Conservation (phyloP, 1,139 yeast genomes). For the Yamadazyma mexicana region DNA sequence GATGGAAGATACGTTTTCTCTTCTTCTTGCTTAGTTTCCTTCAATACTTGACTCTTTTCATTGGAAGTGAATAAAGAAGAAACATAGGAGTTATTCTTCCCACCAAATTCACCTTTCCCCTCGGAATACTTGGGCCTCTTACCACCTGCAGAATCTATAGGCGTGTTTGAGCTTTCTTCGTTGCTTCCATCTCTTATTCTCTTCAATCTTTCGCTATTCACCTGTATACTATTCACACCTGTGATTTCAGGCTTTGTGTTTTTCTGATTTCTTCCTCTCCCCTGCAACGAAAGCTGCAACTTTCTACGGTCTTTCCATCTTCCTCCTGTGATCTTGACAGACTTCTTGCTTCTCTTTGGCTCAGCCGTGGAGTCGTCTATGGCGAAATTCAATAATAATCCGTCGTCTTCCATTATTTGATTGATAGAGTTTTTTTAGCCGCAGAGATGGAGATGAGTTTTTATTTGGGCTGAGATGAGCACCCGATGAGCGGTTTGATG, state of each 20-base stretch:
- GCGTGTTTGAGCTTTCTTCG: neutral
- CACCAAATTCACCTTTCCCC: constrained; percentile 49
- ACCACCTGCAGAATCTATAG: neutral
- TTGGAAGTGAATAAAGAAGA: constrained; percentile 87
- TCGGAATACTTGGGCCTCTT: constrained; percentile 30
- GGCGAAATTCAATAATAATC: constrained; percentile 64
- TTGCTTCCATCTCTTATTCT: constrained; percentile 8
- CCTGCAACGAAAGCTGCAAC: constrained; percentile 48
- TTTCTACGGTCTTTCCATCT: constrained; percentile 79
- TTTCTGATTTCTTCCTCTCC: constrained; percentile 40
- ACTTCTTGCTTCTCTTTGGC: constrained; percentile 11
- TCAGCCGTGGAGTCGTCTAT: constrained; percentile 27
- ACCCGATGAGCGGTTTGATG: neutral
- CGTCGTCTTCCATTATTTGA: constrained; percentile 49
- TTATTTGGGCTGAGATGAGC: neutral
- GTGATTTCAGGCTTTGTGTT: constrained; percentile 26
- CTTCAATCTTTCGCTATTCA: constrained; percentile 23
- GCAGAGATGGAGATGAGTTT: constrained; percentile 12
- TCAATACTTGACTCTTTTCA: constrained; percentile 29
- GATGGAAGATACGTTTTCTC: constrained; percentile 51
- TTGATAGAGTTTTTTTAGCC: constrained; percentile 7
- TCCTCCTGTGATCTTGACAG: constrained; percentile 60
- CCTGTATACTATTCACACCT: constrained; percentile 39
- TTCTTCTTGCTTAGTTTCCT: constrained; percentile 13
- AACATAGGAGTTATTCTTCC: constrained; percentile 60